These are phyloP conservation scores for Nemania bipapillata DNA, from an alignment of 2,329 filamentous ascomycete species.

Conservation along the genomic window DNA sequence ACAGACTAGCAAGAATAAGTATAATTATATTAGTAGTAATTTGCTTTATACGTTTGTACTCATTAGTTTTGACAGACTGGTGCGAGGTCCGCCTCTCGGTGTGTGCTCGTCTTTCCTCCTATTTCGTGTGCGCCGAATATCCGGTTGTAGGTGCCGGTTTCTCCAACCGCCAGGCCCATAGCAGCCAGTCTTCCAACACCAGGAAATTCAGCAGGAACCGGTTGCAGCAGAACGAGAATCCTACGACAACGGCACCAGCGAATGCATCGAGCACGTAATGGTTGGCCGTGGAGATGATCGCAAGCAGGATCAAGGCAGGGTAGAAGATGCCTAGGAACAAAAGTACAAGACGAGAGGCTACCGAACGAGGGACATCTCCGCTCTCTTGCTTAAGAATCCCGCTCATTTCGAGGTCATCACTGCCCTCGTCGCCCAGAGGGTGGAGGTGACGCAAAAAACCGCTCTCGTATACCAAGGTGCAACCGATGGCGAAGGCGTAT, in stretches of 20 bases:
- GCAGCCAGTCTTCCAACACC: conserved; percentile 72
- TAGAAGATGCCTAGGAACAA: conserved; percentile 60
- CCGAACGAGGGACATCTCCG: conserved; percentile 42
- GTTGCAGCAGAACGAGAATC: conserved; percentile 66
- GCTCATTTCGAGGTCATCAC: conserved; percentile 37
- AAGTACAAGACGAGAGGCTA: conserved; percentile 36
- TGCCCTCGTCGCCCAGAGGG: conserved; percentile 29
- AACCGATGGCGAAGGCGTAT: conserved; percentile 66
- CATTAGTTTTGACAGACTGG: conserved; percentile 27
- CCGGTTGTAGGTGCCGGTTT: conserved; percentile 68
- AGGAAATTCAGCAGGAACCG: conserved; percentile 67
- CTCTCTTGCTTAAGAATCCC: conserved; percentile 38
- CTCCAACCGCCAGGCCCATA: conserved; percentile 70
- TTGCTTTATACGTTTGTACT: conserved; percentile 34
- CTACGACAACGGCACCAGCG: conserved; percentile 70
- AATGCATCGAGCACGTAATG: conserved; percentile 74
- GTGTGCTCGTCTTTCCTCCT: conserved; percentile 1
- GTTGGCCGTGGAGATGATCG: conserved; percentile 71
- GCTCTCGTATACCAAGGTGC: conserved; percentile 64
- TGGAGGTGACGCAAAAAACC: conserved; percentile 57
- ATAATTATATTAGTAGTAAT: conserved; percentile 37
- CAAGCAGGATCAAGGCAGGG: conserved; percentile 63
- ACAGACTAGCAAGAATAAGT: background rate
- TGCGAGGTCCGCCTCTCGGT: background rate
- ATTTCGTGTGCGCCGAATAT: conserved; percentile 34